Evolutionary conservation across 495 filamentous ascomycete genomes (phyloP), one percentile per base, ranked within the genome.

Genomic region (Xanthoparmelia taractica): DNA sequence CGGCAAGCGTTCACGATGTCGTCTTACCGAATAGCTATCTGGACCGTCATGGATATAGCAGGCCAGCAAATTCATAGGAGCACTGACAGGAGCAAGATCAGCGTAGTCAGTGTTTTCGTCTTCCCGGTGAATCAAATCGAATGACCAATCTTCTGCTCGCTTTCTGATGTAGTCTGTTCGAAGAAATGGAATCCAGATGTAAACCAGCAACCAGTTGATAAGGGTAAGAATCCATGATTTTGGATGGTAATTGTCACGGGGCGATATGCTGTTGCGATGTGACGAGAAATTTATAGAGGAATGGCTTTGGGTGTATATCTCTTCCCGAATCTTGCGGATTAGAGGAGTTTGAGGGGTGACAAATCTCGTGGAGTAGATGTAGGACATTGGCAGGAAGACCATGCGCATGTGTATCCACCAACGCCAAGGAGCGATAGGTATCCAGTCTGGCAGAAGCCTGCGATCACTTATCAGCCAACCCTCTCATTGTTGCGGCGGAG

Each of bases 341-440:
- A 93, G 66, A 13, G 89, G 83, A 56, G 87, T 89, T 59, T 86
- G 77, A 23, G 89, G 88, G 63, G 84, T 84, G 15, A 81, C 80
- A 80, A 86, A 95, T 50, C 80, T 81, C 75, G 86, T 87, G 10
- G 90, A 93, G 77, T 87, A 96, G 45, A 97, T 78, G 68, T 87
- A 97, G 17, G 87, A 85, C 90, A 97, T 96, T 13, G 93, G 88
- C 41, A 96, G 74, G 73, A 92, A 96, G 37, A 98, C 93, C 72
- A 87, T 84, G 20, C 94, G 90, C 74, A 96, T 96, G 65, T 98
- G 94, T 65, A 96, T 91, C 94, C 94, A 98, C 94, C 94, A 98
- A 55, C 91, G 80, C 94, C 95, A 97, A 0, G 95, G 94, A 13
- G 90, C 87, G 67, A 97, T 82, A 1, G 94, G 95, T 18, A 92